Conservation (phyloP, 495 filamentous ascomycete species). For the Chaetomium cochliodes region DNA sequence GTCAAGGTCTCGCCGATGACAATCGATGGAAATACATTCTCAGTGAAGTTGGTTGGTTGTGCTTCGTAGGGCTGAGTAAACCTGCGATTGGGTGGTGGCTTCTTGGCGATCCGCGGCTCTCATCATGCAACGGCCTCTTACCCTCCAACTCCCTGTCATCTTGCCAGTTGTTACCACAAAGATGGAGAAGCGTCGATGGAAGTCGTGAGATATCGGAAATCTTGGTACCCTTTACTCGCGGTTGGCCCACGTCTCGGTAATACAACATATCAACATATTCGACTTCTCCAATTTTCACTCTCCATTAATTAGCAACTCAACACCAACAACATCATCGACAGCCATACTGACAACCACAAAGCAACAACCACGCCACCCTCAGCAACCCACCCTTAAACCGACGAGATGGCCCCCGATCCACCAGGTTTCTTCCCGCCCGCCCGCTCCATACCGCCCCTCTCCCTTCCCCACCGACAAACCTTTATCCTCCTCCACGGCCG, state of each 20-base stretch:
- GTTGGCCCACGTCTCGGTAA: no score
- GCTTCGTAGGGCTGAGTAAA: background rate
- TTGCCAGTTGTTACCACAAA: no score
- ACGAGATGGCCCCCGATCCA: conserved; percentile 19
- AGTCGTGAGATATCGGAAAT: no score
- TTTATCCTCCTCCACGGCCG: conserved; percentile 53
- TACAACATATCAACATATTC: no score
- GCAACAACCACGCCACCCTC: background rate
- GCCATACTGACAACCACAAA: background rate
- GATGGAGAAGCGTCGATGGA: no score
- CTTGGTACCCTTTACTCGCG: no score
- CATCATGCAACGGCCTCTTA: background rate
- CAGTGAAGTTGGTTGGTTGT: no score
- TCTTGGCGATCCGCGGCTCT: background rate
- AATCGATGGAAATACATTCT: background rate
- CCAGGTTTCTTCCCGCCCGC: conserved; percentile 31
- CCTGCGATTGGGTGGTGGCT: background rate
- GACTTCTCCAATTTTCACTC: background rate
- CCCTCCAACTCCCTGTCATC: no score
- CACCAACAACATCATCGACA: background rate
- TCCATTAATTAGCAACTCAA: background rate
- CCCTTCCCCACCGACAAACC: conserved; percentile 39
- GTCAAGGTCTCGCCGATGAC: no score
- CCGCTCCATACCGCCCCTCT: conserved; percentile 30
- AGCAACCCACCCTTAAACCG: background rate